Base-by-base conservation (phyloP, 2,329 filamentous ascomycete genomes). In the Talaromyces sp. region DNA sequence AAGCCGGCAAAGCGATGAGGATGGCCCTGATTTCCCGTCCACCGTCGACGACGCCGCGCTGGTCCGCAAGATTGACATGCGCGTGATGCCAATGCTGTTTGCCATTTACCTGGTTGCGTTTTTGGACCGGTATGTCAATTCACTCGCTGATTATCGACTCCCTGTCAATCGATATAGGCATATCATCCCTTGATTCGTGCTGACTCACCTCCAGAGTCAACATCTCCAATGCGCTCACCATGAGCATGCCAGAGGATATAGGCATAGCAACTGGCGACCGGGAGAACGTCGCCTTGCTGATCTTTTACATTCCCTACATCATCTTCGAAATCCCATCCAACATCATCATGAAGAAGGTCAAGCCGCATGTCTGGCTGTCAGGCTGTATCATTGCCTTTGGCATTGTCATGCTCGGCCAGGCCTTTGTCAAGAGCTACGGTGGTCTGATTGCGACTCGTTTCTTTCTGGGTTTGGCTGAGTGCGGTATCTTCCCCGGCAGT, bases 281-380 rank as follows among this genome's bases (percentile, higher is more conserved):
- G 61, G 82, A 80, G 69, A 84, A 83, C 62, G 77, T 70, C 2
- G 81, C 81, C 0, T 70, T 84, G 6, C 80, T 83, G 63, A 81
- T 83, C 64, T 84, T 84, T 73, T 84, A 83, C 69, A 79, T 83
- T 7, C 78, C 79, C 0, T 82, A 83, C 59, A 73, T 83, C n/a
- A 69, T 83, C 2, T 80, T 82, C 63, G 81, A 84, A 62, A 82
- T 84, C 25, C 82, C 82, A 0, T 80, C 77, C 28, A 84, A 84
- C 59, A 71, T 84, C 19, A 64, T 84, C 2, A 72, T 84, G 55
- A 83, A 83, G 70, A 78, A 78, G 59, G 74, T 84, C 63, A 80
- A 78, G 65, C 82, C 82, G 0, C 78, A 81, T 63, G 67, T 83
- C 27, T 84, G 82, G 82, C 74, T 71, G 49, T 68, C 68, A 3